These are phyloP conservation scores for Talaromyces sp. DNA, from an alignment of 2,329 filamentous ascomycete genomes.

Conservation along the genomic window DNA sequence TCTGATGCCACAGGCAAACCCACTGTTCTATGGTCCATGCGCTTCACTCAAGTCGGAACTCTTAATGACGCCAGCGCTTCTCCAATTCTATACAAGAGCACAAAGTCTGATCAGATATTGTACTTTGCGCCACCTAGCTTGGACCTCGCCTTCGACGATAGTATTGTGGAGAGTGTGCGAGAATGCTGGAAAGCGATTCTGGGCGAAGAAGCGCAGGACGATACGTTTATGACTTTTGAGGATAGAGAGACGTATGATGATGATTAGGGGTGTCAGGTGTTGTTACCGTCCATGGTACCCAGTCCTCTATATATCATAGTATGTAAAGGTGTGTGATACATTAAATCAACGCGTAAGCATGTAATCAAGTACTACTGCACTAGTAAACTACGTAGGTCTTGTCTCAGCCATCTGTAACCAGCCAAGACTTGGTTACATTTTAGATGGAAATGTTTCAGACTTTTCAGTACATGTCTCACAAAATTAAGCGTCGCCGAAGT, in stretches of 20 bases:
- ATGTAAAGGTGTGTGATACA: background rate
- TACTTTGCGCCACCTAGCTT: slow-evolving; percentile 58
- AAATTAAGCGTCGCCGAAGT: background rate
- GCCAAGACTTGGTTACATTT: background rate
- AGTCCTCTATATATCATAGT: background rate
- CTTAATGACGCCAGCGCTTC: slow-evolving; percentile 19
- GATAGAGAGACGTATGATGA: slow-evolving; percentile 53
- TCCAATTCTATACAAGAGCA: slow-evolving; percentile 20
- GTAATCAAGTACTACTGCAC: background rate
- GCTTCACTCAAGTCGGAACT: slow-evolving; percentile 49
- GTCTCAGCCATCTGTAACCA: background rate
- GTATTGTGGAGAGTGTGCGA: slow-evolving; percentile 63
- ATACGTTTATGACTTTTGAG: slow-evolving; percentile 72
- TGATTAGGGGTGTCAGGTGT: background rate
- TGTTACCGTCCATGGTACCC: background rate
- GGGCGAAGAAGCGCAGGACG: slow-evolving; percentile 49
- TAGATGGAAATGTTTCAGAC: background rate
- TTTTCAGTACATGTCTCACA: slow-evolving; percentile 3
- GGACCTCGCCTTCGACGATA: slow-evolving; percentile 73
- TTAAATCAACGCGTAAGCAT: background rate
- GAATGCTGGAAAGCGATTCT: slow-evolving; percentile 66
- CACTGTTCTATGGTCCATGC: slow-evolving; percentile 51
- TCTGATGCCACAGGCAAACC: slow-evolving; percentile 30
- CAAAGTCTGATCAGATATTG: slow-evolving; percentile 46
- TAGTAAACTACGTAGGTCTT: background rate